These are phyloP conservation scores for Alternaria postmessia DNA, from an alignment of 2,329 filamentous ascomycete species.

Conservation along the genomic window DNA sequence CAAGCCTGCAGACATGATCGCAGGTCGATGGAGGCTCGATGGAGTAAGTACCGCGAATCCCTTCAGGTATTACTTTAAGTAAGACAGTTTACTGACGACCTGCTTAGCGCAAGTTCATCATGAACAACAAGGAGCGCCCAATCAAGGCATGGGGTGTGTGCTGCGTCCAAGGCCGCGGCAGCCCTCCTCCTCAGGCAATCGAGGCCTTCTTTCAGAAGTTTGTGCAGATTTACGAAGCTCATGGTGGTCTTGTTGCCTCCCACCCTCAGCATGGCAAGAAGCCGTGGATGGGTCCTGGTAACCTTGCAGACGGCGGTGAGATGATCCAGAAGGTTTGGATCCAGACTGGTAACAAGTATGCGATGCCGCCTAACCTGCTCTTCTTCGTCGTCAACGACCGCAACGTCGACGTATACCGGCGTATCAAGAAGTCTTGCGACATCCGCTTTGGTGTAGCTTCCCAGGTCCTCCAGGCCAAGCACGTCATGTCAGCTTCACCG, in stretches of 20 bases:
- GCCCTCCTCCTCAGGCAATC: constrained; percentile 54
- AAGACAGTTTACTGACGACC: not conserved
- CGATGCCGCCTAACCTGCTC: constrained; percentile 74
- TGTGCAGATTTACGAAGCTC: constrained; percentile 64
- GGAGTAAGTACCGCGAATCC: not conserved
- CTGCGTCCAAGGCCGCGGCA: constrained; percentile 64
- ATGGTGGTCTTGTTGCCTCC: constrained; percentile 65
- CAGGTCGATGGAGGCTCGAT: constrained; percentile 87
- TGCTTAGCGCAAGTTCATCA: constrained; percentile 74
- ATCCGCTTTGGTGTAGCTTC: constrained; percentile 84
- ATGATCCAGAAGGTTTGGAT: constrained; percentile 65
- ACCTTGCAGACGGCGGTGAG: constrained; percentile 53
- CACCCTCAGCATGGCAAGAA: constrained; percentile 40
- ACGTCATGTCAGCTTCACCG: constrained; percentile 72
- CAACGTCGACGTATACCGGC: constrained; percentile 76
- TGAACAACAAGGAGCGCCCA: constrained; percentile 64
- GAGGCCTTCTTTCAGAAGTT: constrained; percentile 69
- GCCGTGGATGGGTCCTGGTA: constrained; percentile 43
- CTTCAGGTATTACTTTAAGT: not conserved
- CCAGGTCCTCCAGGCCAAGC: constrained; percentile 77
- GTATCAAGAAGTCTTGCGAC: constrained; percentile 89
- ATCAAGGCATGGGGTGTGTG: constrained; percentile 80
- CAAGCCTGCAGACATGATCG: constrained; percentile 54
- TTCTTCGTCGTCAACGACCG: constrained; percentile 79
- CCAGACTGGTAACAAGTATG: constrained; percentile 61